Conservation (phyloP, 371 early-diverging fungal species). For the Mucor sp. region DNA sequence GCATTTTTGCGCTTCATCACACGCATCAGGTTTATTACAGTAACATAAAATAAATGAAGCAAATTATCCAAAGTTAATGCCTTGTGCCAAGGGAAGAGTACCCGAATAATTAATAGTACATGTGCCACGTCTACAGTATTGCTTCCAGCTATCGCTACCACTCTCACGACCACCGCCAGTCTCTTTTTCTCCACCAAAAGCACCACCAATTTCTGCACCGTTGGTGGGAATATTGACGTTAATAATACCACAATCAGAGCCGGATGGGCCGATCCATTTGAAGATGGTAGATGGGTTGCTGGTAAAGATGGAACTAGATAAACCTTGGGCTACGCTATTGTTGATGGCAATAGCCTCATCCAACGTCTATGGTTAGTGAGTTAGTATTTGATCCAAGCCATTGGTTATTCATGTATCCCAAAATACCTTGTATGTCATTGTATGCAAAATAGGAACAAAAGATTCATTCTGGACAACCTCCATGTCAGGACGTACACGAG, state of each 20-base stretch:
- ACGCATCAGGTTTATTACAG: no score
- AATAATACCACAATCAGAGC: constrained; percentile 97
- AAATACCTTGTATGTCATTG: constrained; percentile 74
- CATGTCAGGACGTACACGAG: constrained; percentile 73
- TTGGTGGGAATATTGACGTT: constrained; percentile 98
- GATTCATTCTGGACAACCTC: constrained; percentile 90
- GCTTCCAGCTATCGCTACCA: constrained; percentile 96
- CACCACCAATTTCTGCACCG: constrained; percentile 98
- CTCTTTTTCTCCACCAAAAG: constrained; percentile 98
- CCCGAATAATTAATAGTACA: constrained; percentile 93
- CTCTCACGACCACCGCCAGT: constrained; percentile 97
- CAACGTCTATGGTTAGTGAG: constrained; percentile 46
- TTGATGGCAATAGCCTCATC: constrained; percentile 90
- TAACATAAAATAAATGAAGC: no score
- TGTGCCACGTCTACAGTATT: constrained; percentile 78
- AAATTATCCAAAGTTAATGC: constrained; percentile 91
- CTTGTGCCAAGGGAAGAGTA: constrained; percentile 94
- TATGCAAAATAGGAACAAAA: constrained; percentile 95
- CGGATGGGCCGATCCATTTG: constrained; percentile 92
- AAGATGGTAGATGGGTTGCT: constrained; percentile 80
- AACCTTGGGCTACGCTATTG: constrained; percentile 91
- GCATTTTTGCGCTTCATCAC: no score
- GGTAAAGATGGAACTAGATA: constrained; percentile 91
- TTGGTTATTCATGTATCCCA: background rate
- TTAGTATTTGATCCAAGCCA: background rate